Percentiles rank a stretch among this genome's conserved stretches.
phyloP scores from a whole-genome alignment of 1,139 yeast species.

The Candida pseudocylindracea region DNA sequence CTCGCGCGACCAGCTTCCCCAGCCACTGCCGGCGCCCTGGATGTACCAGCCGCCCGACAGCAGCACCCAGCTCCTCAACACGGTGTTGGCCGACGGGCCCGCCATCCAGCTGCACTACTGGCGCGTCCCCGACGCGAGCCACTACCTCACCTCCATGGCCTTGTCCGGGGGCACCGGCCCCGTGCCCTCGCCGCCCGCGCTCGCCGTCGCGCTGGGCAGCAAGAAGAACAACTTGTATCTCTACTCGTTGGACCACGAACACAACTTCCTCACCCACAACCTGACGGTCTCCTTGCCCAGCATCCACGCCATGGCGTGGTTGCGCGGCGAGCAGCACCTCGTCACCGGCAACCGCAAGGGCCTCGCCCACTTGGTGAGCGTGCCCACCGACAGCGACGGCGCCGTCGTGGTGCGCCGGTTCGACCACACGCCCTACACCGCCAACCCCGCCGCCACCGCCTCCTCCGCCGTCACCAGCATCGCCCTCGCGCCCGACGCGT shows the following conservation, averaged over 20 bases:
- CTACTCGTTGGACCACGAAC: constrained; percentile 26
- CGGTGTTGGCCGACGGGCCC: constrained; percentile 11
- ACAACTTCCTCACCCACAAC: constrained; percentile 37
- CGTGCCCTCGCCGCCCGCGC: constrained; percentile 1
- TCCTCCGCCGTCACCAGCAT: constrained; percentile 10
- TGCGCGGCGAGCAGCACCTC: constrained; percentile 16
- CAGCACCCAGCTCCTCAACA: no score
- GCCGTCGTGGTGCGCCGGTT: constrained; percentile 60
- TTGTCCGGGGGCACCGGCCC: constrained; percentile 5
- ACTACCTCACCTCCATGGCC: constrained; percentile 36
- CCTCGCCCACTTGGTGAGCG: constrained; percentile 37
- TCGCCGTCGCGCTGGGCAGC: constrained; percentile 49
- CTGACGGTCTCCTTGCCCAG: constrained; percentile 54
- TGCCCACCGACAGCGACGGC: constrained; percentile 24
- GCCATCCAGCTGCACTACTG: constrained; percentile 42
- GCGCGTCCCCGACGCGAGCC: constrained; percentile 40
- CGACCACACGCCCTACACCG: constrained; percentile 45
- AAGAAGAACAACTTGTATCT: constrained; percentile 34
- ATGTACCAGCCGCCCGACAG: no score
- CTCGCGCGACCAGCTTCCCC: no score
- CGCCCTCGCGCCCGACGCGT: neutral
- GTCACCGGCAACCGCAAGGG: constrained; percentile 58
- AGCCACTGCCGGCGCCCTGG: no score
- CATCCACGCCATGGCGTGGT: constrained; percentile 47
- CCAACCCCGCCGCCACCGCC: constrained; percentile 6